phyloP scores from a whole-genome alignment of 352 stramenopile species.

The Phytophthora aleatoria region DNA sequence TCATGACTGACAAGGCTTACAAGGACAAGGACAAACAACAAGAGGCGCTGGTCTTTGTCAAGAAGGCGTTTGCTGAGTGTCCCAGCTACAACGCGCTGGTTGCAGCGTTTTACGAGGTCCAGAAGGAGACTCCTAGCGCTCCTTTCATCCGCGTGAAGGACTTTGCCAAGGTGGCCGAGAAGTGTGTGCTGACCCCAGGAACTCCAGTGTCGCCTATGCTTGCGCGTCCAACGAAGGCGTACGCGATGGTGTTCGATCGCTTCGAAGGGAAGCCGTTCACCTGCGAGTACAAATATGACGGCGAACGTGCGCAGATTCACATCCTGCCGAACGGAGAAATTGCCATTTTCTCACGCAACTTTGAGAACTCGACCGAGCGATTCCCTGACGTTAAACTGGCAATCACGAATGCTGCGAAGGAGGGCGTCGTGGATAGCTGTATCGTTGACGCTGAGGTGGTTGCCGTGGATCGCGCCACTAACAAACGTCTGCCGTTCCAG shows the following conservation, averaged over 20 bases:
- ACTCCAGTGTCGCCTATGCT: slow-evolving; percentile 99
- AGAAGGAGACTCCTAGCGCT: slow-evolving; percentile 41
- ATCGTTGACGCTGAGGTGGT: slow-evolving; percentile 99
- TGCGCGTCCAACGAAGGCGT: slow-evolving; percentile 97
- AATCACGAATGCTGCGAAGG: slow-evolving; percentile 66
- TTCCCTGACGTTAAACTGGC: slow-evolving; percentile 93
- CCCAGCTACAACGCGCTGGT: slow-evolving; percentile 96
- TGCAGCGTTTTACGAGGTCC: slow-evolving; percentile 80
- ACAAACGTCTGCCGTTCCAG: slow-evolving; percentile 98
- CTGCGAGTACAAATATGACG: slow-evolving; percentile 99
- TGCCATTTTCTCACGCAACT: slow-evolving; percentile 98
- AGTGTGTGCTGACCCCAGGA: slow-evolving; percentile 94
- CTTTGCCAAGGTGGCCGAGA: slow-evolving; percentile 59
- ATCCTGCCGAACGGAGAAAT: slow-evolving; percentile 89
- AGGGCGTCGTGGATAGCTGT: slow-evolving; percentile 80
- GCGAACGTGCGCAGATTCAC: slow-evolving; percentile 97
- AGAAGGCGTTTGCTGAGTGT: slow-evolving; percentile 97
- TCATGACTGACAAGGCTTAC: slow-evolving; percentile 87
- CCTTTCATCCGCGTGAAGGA: slow-evolving; percentile 60
- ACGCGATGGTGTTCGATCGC: slow-evolving; percentile 96
- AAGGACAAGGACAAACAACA: slow-evolving; percentile 90
- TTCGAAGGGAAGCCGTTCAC: slow-evolving; percentile 96
- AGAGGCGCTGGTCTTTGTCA: slow-evolving; percentile 92
- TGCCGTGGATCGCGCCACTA: slow-evolving; percentile 95
- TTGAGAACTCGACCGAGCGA: slow-evolving; percentile 97